Conservation (phyloP, 495 filamentous ascomycete species). For the Acidiella bohemica region DNA sequence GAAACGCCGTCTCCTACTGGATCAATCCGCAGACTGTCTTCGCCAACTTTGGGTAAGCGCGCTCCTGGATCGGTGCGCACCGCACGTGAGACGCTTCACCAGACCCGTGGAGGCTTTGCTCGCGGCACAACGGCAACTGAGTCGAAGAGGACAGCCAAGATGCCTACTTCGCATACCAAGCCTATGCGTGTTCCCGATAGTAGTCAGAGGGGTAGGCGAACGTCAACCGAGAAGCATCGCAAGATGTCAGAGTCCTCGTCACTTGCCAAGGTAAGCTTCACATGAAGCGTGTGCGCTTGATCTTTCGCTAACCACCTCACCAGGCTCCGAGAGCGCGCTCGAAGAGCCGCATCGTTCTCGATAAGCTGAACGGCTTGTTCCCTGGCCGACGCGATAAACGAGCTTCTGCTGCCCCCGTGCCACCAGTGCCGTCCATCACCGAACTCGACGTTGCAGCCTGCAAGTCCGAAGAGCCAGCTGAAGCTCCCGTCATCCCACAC, state of each 20-base stretch:
- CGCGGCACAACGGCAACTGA: slow-evolving; percentile 8
- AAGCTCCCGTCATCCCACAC: not conserved
- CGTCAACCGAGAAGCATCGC: not conserved
- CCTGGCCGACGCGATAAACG: slow-evolving; percentile 11
- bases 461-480: not conserved
- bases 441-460: not conserved
- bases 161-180: slow-evolving; percentile 7
- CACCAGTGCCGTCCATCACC: slow-evolving; percentile 7
- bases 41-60: slow-evolving; percentile 7
- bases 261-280: not conserved
- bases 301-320: not conserved
- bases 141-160: slow-evolving; percentile 8
- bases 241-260: not conserved
- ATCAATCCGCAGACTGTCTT: slow-evolving; percentile 2
- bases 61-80: slow-evolving; percentile 10
- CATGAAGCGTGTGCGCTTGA: not conserved
- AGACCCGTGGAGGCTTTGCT: slow-evolving; percentile 3
- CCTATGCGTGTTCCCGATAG: not conserved
- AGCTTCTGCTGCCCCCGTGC: not conserved
- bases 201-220: slow-evolving; percentile 2
- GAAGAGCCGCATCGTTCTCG: slow-evolving; percentile 13
- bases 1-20: not conserved
- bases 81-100: slow-evolving; percentile 8
- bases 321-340: slow-evolving; percentile 13
- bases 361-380: slow-evolving; percentile 17